A percentile compares a stretch with the other conserved stretches of the same genome.
These are phyloP conservation scores for Psilocybe tampanensis DNA, from an alignment of 768 basidiomycete species.

Conservation along the genomic window DNA sequence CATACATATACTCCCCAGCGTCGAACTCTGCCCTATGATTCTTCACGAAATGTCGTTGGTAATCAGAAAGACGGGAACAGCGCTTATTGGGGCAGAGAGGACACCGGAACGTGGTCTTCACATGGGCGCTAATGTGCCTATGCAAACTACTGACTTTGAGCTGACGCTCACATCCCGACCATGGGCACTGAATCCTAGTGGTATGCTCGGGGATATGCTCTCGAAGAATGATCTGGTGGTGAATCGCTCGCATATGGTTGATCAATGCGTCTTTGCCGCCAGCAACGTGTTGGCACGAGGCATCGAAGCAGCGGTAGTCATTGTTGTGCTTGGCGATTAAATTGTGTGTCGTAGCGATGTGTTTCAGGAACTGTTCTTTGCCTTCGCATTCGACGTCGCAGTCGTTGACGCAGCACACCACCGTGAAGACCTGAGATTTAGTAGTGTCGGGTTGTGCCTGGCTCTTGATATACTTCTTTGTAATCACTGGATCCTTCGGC, in stretches of 20 bases:
- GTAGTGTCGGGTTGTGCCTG: no score
- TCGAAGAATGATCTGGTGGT: neutral
- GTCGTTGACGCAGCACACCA: neutral
- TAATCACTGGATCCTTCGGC: no score
- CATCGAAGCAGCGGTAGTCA: no score
- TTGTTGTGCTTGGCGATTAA: no score
- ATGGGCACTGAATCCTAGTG: neutral
- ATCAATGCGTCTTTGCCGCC: neutral
- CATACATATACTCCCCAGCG: neutral
- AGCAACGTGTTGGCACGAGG: no score
- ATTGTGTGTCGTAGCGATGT: neutral
- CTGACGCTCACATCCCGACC: neutral
- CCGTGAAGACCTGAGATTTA: no score
- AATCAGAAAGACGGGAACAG: neutral
- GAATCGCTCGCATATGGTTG: neutral
- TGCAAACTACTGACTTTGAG: neutral
- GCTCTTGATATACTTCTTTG: no score
- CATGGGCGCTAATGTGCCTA: neutral
- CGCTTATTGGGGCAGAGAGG: neutral
- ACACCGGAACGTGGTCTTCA: neutral
- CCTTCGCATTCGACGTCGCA: neutral
- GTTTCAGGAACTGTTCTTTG: neutral
- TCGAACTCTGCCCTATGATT: neutral
- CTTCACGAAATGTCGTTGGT: neutral
- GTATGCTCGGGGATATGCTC: neutral